These are phyloP conservation scores for Leucocoprinus leucothites DNA, from an alignment of 768 basidiomycete species.

Conservation along the genomic window DNA sequence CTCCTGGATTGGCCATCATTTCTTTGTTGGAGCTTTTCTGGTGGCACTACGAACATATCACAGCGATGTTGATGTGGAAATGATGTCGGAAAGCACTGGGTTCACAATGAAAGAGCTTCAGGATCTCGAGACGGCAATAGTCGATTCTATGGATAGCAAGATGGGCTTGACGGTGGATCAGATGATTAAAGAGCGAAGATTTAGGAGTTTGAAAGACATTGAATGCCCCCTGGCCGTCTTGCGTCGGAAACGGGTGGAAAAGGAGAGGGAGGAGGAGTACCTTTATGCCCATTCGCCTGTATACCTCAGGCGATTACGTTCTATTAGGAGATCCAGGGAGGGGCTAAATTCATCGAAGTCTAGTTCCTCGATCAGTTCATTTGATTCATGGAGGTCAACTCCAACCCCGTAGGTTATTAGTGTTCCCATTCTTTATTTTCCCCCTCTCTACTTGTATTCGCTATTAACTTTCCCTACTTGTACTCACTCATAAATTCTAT, in stretches of 20 bases:
- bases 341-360: no score
- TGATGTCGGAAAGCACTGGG: neutral
- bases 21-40: constrained; percentile 1
- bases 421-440: no score
- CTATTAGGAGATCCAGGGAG: no score
- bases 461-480: no score
- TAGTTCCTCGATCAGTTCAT: no score
- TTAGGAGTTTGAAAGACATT: neutral
- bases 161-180: neutral
- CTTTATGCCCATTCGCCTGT: no score
- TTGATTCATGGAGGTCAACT: no score
- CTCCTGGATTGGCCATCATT: neutral
- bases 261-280: neutral
- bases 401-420: no score
- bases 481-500: no score
- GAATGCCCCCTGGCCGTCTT: neutral
- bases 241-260: neutral
- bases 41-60: neutral
- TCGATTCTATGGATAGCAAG: neutral
- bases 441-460: no score
- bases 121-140: neutral
- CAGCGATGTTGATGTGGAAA: neutral
- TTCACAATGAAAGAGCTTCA: neutral
- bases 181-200: neutral
- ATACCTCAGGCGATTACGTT: no score